Conservation (phyloP, 129 eudicot species). For the Deinandra increscens region DNA sequence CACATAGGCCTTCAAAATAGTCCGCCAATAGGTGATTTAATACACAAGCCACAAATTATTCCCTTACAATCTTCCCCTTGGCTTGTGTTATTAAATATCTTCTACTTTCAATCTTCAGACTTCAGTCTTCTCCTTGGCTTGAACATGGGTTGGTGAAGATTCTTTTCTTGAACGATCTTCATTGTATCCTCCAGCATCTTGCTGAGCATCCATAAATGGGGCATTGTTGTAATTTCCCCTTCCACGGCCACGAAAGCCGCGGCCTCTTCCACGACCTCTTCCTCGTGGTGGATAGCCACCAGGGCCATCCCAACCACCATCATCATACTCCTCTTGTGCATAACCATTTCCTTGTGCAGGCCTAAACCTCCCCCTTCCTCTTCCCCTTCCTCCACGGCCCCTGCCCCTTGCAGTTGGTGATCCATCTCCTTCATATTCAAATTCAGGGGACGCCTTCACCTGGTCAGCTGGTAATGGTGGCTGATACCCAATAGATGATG, state of each 20-base stretch:
- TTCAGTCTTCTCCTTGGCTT: no score
- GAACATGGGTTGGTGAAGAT: no score
- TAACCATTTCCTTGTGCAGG: slow-evolving; percentile 81
- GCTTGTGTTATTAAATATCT: no score
- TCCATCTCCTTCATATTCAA: slow-evolving; percentile 78
- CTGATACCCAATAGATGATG: slow-evolving; percentile 78
- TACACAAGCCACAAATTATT: no score
- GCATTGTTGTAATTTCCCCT: slow-evolving; percentile 66
- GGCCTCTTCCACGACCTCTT: slow-evolving; percentile 89
- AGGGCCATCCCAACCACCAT: slow-evolving; percentile 81
- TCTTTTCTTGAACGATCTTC: no score
- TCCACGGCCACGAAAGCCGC: slow-evolving; percentile 77
- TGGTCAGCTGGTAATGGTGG: slow-evolving; percentile 90
- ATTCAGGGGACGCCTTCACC: slow-evolving; percentile 63
- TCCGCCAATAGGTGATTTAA: no score
- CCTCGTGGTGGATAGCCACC: slow-evolving; percentile 71
- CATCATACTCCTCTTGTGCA: slow-evolving; percentile 62
- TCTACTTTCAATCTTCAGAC: no score
- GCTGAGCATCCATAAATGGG: slow-evolving; percentile 53
- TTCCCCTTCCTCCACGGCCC: slow-evolving; percentile 82
- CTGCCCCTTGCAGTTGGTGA: slow-evolving; percentile 77
- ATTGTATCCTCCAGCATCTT: slow-evolving; percentile 65
- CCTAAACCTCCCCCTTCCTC: slow-evolving; percentile 64
- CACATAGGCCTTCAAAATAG: no score
- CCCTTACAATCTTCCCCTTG: no score